Evolutionary conservation across 306 rosid species (phyloP), one percentile per base, ranked within the genome.

Genomic region (Vigna unguiculata): DNA sequence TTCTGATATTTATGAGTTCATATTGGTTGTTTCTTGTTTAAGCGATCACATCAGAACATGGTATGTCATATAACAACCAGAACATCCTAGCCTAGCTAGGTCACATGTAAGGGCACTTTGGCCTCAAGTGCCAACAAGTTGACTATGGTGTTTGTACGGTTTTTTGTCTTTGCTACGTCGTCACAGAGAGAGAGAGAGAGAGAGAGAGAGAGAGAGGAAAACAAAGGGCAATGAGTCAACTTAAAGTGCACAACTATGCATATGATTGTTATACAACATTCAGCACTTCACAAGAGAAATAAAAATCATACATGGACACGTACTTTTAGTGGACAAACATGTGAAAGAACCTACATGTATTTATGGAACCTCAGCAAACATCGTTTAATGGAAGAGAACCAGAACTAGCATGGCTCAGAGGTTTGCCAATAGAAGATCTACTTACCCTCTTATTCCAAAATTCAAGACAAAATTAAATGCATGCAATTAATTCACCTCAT

Each of bases 91-190:
- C 66, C 51, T 43, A 76, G 48, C 16, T 40, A 48, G 74, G 85
- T 76, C 47, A 62, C 52, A 76, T 68, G 63, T 43, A 49, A 45
- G 69, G 71, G 12, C 79, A 71, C 1, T 82, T 82, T 77, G 82
- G 83, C 78, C 69, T 61, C 65, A 53, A 46, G 76, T 71, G 68
- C 43, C 40, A 70, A 75, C 67, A 70, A 79, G 88, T 85, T 85
- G 86, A 85, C 86, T 78, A 82, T 64, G 55, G 59, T 32, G 6
- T 85, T 11, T 58, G 86, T 85, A 78, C 82, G 82, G 61, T 10
- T 63, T 63, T 70, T 81, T 78, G 81, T 81, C 79, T 73, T 72
- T 62, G 67, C 73, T 85, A 70, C 11, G 61, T 74, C 69, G 61
- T 78, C 79, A 85, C 34, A 78, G 49, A 73, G 47, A 46, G 61